Conservation (phyloP, 2,329 filamentous ascomycete genomes). For the Sordariomycetes sp. region DNA sequence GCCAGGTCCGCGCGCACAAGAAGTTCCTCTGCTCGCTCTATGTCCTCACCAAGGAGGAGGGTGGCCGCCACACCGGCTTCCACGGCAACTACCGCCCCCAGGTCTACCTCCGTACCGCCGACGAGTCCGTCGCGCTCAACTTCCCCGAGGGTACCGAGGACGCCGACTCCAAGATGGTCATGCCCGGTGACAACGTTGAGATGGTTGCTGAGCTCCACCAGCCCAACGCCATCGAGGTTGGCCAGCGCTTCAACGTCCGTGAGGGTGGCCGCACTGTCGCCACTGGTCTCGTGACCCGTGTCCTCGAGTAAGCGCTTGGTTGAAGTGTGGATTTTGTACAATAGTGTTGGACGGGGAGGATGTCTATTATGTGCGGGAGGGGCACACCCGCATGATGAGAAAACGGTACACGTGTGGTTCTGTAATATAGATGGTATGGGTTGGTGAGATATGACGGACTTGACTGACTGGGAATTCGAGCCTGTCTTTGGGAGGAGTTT, state of each 20-base stretch:
- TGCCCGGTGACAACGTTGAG: constrained; percentile 98
- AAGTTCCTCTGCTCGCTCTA: constrained; percentile 96
- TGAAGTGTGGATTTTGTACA: not conserved
- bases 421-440: not conserved
- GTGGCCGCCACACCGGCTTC: constrained; percentile 94
- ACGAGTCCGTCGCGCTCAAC: constrained; percentile 62
- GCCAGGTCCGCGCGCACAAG: constrained; percentile 70
- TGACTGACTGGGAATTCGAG: not conserved
- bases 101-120: constrained; percentile 88
- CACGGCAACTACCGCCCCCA: constrained; percentile 93
- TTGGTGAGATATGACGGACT: not conserved
- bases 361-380: not conserved
- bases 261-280: constrained; percentile 88
- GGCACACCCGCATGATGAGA: not conserved
- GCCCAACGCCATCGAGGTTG: constrained; percentile 77
- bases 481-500: not conserved
- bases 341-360: not conserved
- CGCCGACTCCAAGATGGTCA: constrained; percentile 64
- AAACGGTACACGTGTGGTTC: not conserved
- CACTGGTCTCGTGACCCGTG: constrained; percentile 69
- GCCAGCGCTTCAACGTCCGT: constrained; percentile 95
- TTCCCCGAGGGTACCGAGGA: constrained; percentile 81
- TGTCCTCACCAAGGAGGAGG: constrained; percentile 94
- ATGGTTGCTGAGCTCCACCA: constrained; percentile 81
- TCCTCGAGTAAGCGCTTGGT: constrained; percentile 36